A percentile compares a stretch with the other conserved stretches of the same genome.
phyloP scores from a whole-genome alignment of 2,329 filamentous ascomycete genomes.

The Zymoseptoria passerinii region DNA sequence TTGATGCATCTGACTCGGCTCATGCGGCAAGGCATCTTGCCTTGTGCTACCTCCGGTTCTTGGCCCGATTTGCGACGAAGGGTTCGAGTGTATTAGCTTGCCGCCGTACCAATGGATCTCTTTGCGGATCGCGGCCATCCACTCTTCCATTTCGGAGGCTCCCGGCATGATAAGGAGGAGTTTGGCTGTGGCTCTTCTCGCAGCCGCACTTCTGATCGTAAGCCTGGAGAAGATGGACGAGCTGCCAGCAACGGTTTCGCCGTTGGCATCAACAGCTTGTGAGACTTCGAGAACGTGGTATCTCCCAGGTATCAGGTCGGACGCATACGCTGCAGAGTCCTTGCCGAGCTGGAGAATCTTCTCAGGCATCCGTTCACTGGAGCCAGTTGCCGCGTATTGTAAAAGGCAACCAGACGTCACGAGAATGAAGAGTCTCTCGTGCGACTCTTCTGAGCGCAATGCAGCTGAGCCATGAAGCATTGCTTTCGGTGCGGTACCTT shows the following conservation, averaged over 20 bases:
- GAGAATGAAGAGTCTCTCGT: constrained; percentile 61
- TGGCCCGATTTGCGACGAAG: constrained; percentile 3
- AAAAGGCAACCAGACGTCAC: constrained; percentile 63
- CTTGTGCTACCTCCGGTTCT: constrained; percentile 3
- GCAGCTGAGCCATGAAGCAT: constrained; percentile 9
- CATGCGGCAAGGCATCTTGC: constrained; percentile 18
- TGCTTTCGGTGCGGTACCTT: constrained; percentile 10
- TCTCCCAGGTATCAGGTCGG: constrained; percentile 67
- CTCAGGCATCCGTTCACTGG: constrained; percentile 64
- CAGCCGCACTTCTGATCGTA: constrained; percentile 42
- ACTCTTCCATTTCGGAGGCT: constrained; percentile 66
- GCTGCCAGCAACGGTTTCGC: constrained; percentile 40
- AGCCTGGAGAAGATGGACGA: constrained; percentile 59
- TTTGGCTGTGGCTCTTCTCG: constrained; percentile 43
- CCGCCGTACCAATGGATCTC: constrained; percentile 65
- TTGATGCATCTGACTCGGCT: constrained; percentile 26
- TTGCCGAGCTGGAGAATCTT: constrained; percentile 64
- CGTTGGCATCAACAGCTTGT: constrained; percentile 54
- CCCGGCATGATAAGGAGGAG: constrained; percentile 66
- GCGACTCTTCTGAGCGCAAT: constrained; percentile 45
- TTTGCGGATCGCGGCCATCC: constrained; percentile 60
- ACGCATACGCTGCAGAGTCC: constrained; percentile 70
- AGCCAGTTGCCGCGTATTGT: constrained; percentile 64
- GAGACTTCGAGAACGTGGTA: constrained; percentile 75
- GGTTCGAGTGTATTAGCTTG: constrained; percentile 52